Evolutionary conservation across 805 yeast genomes (phyloP).

Genomic region (Starmerella khaoyaiensis): DNA sequence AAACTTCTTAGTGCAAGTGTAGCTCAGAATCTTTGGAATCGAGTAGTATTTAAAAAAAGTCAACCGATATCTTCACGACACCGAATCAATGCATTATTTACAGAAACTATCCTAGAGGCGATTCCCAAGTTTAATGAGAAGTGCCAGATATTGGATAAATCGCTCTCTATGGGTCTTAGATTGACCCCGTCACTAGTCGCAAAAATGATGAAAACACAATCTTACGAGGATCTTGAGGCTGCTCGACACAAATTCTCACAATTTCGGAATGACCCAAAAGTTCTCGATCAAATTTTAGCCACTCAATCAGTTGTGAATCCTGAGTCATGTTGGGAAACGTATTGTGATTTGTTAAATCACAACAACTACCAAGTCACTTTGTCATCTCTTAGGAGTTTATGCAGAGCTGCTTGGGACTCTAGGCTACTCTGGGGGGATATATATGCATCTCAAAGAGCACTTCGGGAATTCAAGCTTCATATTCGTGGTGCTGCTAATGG

Average conservation of each 20-base stretch:
- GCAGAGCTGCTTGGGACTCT: slow-evolving; percentile 35
- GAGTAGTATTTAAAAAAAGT: not conserved
- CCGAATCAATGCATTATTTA: slow-evolving; percentile 5
- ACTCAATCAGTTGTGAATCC: slow-evolving; percentile 21
- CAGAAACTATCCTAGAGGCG: slow-evolving; percentile 11
- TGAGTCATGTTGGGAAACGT: slow-evolving; percentile 28
- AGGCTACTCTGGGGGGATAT: slow-evolving; percentile 36
- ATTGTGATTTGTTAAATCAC: slow-evolving; percentile 12
- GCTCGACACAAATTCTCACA: not conserved
- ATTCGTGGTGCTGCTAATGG: slow-evolving; percentile 32
- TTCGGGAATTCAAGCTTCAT: slow-evolving; percentile 40
- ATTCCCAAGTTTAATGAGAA: slow-evolving; percentile 8
- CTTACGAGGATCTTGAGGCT: slow-evolving; percentile 7
- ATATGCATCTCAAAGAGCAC: slow-evolving; percentile 48
- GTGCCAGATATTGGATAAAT: slow-evolving; percentile 3
- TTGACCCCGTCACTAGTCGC: slow-evolving; percentile 11
- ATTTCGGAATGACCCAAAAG: slow-evolving; percentile 7
- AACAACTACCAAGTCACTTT: slow-evolving; percentile 16
- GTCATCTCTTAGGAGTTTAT: slow-evolving; percentile 34
- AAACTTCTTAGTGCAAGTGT: slow-evolving; percentile 17
- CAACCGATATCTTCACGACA: slow-evolving; percentile 16
- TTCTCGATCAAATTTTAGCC: slow-evolving; percentile 25
- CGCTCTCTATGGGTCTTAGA: slow-evolving; percentile 6
- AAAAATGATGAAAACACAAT: slow-evolving; percentile 5
- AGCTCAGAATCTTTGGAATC: slow-evolving; percentile 15